Evolutionary conservation across 2,329 filamentous ascomycete genomes (phyloP), one percentile per base, ranked within the genome.

Genomic region (Phaeophleospora eucalypticola): DNA sequence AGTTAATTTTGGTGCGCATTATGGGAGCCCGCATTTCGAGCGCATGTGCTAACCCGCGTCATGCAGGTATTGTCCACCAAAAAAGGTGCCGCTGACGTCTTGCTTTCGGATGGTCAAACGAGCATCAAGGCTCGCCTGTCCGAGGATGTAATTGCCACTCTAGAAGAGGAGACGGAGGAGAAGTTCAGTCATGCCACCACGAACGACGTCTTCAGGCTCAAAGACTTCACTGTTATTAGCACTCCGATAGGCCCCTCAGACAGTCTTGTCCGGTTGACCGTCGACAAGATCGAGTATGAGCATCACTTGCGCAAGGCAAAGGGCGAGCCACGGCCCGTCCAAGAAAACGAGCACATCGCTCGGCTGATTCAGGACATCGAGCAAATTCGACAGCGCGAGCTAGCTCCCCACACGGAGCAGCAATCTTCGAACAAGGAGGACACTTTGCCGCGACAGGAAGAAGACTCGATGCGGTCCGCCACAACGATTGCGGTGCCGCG

Each of bases 231-330:
- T 1, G 46, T 64, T 7, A 45, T 63, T 33, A 62, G 59, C 47
- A 62, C 60, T 2, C 49, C 58, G 1, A 56, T 55, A 20, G 62
- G 60, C 16, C 53, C 56, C 8, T 36, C 46, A 12, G 56, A 62
- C 20, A 54, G 52, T 7, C 54, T 48, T 20, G 43, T 64, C 3
- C 59, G 60, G 35, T 48, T 65, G 4, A 20, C 51, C 4, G 51
- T 65, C n/a, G 56, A 59, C 10, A 49, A 54, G 6, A 45, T 64
- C 6, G 52, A 61, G 19, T 63, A 64, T 45, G 43, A 51, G 4
- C 54, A 56, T 32, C 56, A 61, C 40, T 34, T 58, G 4, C 60
- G 62, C 9, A 59, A 54, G 35, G 41, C 39, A 9, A 33, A 52
- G n/a, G 58, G 57, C 12, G 14, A 50, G 2, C 47, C 57, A 8